phyloP scores from a whole-genome alignment of 2,329 filamentous ascomycete species.

The Exophiala lecanii-corni region DNA sequence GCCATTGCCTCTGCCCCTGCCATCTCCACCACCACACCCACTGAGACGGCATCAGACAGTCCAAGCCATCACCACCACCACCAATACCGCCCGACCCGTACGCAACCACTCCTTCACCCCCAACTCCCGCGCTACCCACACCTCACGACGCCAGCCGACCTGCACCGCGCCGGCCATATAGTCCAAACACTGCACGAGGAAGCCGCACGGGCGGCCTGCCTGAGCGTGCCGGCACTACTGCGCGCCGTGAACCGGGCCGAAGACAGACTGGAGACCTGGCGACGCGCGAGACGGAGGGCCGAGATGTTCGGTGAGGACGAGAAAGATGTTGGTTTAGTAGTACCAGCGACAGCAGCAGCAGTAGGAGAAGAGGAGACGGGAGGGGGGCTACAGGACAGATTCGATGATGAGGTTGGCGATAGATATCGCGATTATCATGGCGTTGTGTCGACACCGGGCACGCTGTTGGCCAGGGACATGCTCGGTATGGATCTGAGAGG shows the following conservation, averaged over 20 bases:
- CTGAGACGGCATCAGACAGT: constrained; percentile 35
- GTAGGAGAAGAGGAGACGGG: not conserved
- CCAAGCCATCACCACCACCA: constrained; percentile 23
- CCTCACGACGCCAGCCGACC: constrained; percentile 39
- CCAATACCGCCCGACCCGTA: constrained; percentile 43
- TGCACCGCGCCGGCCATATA: constrained; percentile 31
- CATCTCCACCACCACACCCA: constrained; percentile 29
- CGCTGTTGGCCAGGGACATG: not conserved
- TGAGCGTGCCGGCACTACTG: constrained; percentile 48
- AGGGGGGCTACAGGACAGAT: too few species aligned
- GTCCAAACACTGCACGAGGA: constrained; percentile 49
- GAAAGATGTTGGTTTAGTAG: too few species aligned
- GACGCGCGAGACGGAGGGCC: constrained; percentile 33
- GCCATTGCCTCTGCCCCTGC: not conserved
- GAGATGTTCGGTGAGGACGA: constrained; percentile 22
- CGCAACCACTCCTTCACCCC: not conserved
- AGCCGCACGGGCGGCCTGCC: constrained; percentile 47
- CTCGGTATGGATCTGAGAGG: not conserved
- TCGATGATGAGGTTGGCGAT: too few species aligned
- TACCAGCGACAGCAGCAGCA: too few species aligned
- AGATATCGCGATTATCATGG: too few species aligned
- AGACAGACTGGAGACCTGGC: constrained; percentile 37
- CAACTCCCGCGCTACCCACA: too few species aligned
- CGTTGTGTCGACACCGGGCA: not conserved
- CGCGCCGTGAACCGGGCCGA: constrained; percentile 50